phyloP scores from a whole-genome alignment of 345 rosid genomes.

The Ricinus communis region DNA sequence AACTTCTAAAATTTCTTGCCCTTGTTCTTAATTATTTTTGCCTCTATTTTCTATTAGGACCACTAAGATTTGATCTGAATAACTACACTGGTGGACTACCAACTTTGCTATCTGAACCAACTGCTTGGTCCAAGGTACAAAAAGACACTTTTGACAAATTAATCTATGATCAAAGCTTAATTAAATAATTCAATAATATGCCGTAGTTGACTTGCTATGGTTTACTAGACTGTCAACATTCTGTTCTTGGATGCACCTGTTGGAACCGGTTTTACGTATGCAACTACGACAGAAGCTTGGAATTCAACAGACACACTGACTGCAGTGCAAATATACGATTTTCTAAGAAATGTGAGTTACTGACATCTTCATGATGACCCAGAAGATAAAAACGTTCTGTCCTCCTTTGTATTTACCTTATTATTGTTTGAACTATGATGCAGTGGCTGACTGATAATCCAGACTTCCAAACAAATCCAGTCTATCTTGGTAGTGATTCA shows the following conservation, averaged over 20 bases:
- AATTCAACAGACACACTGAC: constrained; percentile 27
- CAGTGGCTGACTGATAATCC: constrained; percentile 4
- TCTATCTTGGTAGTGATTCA: constrained; percentile 16
- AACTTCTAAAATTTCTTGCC: not conserved
- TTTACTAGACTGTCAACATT: constrained; percentile 18
- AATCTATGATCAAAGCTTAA: not conserved
- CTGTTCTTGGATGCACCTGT: constrained; percentile 36
- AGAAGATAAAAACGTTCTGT: not conserved
- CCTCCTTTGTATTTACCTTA: too few species aligned
- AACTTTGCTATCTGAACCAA: constrained; percentile 13
- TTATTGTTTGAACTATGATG: not conserved
- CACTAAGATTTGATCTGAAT: constrained; percentile 30
- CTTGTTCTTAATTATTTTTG: not conserved
- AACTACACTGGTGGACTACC: constrained; percentile 38
- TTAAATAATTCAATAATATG: not conserved
- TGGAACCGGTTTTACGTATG: constrained; percentile 36
- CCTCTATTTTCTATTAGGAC: constrained; percentile 21
- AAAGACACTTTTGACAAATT: not conserved
- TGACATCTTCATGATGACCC: not conserved
- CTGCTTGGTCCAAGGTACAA: constrained; percentile 36
- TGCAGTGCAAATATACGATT: constrained; percentile 23
- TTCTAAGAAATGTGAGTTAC: constrained; percentile 27
- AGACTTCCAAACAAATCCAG: constrained; percentile 8
- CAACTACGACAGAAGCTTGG: constrained; percentile 25
- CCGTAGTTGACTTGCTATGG: not conserved